phyloP scores from a whole-genome alignment of 495 filamentous ascomycete species.

The Aspergillus cristatus region DNA sequence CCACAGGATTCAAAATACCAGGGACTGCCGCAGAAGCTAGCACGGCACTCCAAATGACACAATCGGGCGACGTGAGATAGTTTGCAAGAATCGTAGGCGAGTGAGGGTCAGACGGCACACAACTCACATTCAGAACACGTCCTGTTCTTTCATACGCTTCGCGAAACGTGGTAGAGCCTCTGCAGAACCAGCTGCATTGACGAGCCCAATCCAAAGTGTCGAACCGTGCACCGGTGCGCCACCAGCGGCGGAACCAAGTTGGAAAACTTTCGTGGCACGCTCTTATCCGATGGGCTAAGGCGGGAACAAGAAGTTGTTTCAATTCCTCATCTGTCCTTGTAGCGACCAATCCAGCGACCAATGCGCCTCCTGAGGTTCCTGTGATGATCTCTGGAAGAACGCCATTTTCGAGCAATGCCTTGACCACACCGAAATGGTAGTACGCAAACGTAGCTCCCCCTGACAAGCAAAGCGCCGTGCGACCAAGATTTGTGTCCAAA shows the following conservation, averaged over 20 bases:
- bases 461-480: conserved; percentile 84
- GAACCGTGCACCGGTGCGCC: conserved; percentile 85
- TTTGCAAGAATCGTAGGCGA: conserved; percentile 86
- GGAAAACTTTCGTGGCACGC: conserved; percentile 72
- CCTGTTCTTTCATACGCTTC: conserved; percentile 95
- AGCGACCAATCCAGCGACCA: conserved; percentile 80
- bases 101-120: conserved; percentile 94
- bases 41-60: conserved; percentile 96
- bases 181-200: conserved; percentile 76
- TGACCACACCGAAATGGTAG: conserved; percentile 91
- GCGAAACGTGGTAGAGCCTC: conserved; percentile 83
- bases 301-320: conserved; percentile 73
- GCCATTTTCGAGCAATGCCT: conserved; percentile 79
- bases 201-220: conserved; percentile 88
- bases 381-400: conserved; percentile 89
- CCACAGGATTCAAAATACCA: conserved; percentile 90
- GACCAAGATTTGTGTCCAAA: conserved; percentile 80
- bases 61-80: conserved; percentile 89
- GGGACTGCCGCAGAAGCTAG: conserved; percentile 93
- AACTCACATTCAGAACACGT: conserved; percentile 88
- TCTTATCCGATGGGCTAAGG: conserved; percentile 72
- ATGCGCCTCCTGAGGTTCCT: conserved; percentile 86
- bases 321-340: conserved; percentile 90
- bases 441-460: conserved; percentile 96
- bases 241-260: conserved; percentile 78